Evolutionary conservation across 2,329 filamentous ascomycete species (phyloP).

Genomic region (Lachnellula suecica): DNA sequence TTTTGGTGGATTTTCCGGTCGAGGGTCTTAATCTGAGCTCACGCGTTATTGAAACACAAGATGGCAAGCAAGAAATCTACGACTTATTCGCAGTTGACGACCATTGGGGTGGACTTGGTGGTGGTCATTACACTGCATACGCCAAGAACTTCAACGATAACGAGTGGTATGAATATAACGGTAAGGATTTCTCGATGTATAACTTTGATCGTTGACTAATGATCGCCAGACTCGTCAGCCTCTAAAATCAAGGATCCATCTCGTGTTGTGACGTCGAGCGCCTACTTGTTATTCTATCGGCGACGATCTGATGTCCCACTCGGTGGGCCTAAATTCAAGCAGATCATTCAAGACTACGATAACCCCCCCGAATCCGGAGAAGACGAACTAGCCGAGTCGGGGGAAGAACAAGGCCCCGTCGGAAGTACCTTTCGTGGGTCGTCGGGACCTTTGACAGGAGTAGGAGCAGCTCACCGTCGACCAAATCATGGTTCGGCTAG

Average conservation of each 20-base stretch:
- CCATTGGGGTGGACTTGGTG: slow-evolving; percentile 89
- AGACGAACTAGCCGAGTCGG: slow-evolving; percentile 53
- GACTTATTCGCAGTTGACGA: slow-evolving; percentile 96
- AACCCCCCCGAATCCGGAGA: slow-evolving; percentile 48
- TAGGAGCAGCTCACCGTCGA: slow-evolving; percentile 70
- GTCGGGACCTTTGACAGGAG: slow-evolving; percentile 82
- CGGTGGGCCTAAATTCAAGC: slow-evolving; percentile 73
- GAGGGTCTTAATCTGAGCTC: slow-evolving; percentile 80
- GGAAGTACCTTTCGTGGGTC: slow-evolving; percentile 83
- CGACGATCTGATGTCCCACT: slow-evolving; percentile 75
- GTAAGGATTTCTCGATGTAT: slow-evolving; percentile 49
- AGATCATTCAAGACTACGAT: slow-evolving; percentile 65
- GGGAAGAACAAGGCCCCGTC: slow-evolving; percentile 87
- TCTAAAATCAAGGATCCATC: slow-evolving; percentile 58
- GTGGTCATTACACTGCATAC: slow-evolving; percentile 94
- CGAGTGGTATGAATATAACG: slow-evolving; percentile 96
- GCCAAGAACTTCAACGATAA: slow-evolving; percentile 89
- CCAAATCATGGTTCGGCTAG: slow-evolving; percentile 55
- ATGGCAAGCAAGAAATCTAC: slow-evolving; percentile 80
- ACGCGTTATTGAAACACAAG: slow-evolving; percentile 76
- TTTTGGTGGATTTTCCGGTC: slow-evolving; percentile 86
- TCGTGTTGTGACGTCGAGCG: slow-evolving; percentile 69
- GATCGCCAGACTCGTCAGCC: slow-evolving; percentile 68
- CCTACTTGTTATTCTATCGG: slow-evolving; percentile 95
- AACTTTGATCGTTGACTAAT: slow-evolving; percentile 39